Evolutionary conservation across 23 red algal species (phyloP), one percentile per base, ranked within the genome.

Genomic region (Pyropia yezoensis): DNA sequence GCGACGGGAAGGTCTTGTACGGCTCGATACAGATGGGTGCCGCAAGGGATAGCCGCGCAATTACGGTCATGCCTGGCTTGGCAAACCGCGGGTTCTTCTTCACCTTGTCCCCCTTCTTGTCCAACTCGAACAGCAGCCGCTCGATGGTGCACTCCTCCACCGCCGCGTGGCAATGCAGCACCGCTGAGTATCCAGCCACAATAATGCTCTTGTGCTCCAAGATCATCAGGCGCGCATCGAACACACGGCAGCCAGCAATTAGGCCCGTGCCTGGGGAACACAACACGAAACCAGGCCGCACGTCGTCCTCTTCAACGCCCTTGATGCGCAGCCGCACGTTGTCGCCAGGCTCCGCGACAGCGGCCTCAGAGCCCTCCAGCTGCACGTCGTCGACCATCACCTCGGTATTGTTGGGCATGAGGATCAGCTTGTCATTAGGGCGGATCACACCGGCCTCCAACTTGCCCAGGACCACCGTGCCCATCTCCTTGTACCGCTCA

Each of bases 401-500:
- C 59, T 79, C 79, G 22, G 78, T 70, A 16, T 77, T 70, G 22
- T 85, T 82, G 26, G 93, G 93, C 93, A 97, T 97, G 67, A 97
- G 69, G 17, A 90, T 56, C 23, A 97, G 73, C 33, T 52, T 75
- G 27, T 97, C 82, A 64, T 78, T 75, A n/a, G 63, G 78, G 25
- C 73, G 66, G 66, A 97, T 85, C 18, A 80, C 79, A 29, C 93
- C 93, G 15, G 93, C 72, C 60, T 97, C 93, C 55, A 97, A 39
- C 39, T 86, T 84, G n/a, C 93, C 93, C 71, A 86, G 78, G 9
- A 97, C 72, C 58, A 89, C 69, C 7, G 84, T 89, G 22, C 93
- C 93, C 93, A 97, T 97, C 52, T 97, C 93, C 58, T 89, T 89
- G 79, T 86, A 88, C 59, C 80, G 90, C 53, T 97, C 93, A 6